A percentile compares a stretch with the other conserved stretches of the same genome.
phyloP scores from a whole-genome alignment of 2,329 filamentous ascomycete genomes.

The Allantophomopsis lycopodina region DNA sequence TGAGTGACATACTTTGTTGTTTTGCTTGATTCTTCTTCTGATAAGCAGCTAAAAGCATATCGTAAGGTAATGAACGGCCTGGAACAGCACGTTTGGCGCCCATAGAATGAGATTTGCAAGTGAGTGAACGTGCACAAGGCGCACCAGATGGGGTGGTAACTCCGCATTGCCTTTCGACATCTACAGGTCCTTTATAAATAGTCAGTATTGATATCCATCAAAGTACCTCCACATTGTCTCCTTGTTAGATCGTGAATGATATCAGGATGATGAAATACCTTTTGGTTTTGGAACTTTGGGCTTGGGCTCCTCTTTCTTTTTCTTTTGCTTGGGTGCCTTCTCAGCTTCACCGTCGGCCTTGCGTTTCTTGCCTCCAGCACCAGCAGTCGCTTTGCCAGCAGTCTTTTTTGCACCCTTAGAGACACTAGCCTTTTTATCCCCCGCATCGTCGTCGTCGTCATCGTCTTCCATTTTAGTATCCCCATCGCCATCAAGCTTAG shows the following conservation, averaged over 20 bases:
- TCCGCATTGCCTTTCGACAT: constrained; percentile 89
- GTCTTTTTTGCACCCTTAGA: constrained; percentile 42
- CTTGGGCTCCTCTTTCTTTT: constrained; percentile 89
- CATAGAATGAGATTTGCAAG: constrained; percentile 94
- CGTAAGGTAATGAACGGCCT: constrained; percentile 77
- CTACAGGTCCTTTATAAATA: constrained; percentile 52
- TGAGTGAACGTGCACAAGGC: constrained; percentile 76
- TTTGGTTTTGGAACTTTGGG: constrained; percentile 74
- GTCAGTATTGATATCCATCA: constrained; percentile 1
- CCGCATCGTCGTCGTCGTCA: constrained; percentile 24
- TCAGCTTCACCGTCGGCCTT: constrained; percentile 66
- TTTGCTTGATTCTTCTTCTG: constrained; percentile 99
- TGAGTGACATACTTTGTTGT: constrained; percentile 64
- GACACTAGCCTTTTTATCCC: constrained; percentile 23
- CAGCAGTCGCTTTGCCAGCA: constrained; percentile 44
- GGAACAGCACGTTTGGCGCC: constrained; percentile 82
- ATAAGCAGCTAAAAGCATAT: constrained; percentile 78
- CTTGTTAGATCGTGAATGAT: neutral
- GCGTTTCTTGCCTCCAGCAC: constrained; percentile 60
- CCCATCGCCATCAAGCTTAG: constrained; percentile 16
- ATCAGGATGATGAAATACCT: constrained; percentile 27
- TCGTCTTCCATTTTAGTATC: constrained; percentile 23
- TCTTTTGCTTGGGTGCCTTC: constrained; percentile 77
- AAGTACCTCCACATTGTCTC: neutral
- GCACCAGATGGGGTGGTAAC: constrained; percentile 75